Conservation (phyloP, 345 rosid genomes). For the Clarkia xantiana region DNA sequence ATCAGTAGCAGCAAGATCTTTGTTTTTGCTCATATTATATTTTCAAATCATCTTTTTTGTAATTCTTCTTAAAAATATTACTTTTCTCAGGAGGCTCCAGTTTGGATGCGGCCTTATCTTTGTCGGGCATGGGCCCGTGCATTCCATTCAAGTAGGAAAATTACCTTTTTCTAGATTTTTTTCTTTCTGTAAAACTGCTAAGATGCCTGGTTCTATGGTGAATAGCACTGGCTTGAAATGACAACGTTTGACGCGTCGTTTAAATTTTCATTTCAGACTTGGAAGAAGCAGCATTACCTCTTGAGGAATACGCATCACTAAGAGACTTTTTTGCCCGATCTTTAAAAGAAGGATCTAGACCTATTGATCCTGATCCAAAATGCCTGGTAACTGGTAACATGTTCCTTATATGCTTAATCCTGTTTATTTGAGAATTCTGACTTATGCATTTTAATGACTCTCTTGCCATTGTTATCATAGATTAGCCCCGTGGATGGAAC, state of each 20-base stretch:
- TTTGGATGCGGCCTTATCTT: conserved; percentile 68
- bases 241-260: not conserved
- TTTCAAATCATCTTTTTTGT: not conserved
- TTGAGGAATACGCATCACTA: conserved; percentile 64
- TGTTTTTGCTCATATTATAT: not conserved
- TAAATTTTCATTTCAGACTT: conserved; percentile 39
- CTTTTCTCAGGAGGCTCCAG: conserved; percentile 52
- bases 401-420: conserved; percentile 9
- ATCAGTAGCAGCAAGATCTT: no score
- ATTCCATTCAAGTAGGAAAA: conserved; percentile 66
- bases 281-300: conserved; percentile 79
- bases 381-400: conserved; percentile 94
- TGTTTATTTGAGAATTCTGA: not conserved
- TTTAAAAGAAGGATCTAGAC: conserved; percentile 81
- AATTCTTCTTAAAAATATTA: not conserved
- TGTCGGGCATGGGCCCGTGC: conserved; percentile 93
- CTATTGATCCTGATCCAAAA: conserved; percentile 61
- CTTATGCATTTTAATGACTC: conserved; percentile 3
- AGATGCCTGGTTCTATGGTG: no score
- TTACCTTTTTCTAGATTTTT: conserved; percentile 1
- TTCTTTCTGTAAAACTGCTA: conserved; percentile 5
- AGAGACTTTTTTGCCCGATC: conserved; percentile 79
- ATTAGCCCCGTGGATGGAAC: conserved; percentile 94
- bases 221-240: no score
- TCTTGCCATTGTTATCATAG: conserved; percentile 21